Evolutionary conservation across 2,329 filamentous ascomycete genomes (phyloP).

Genomic region (Magnaporthiopsis rhizophila): DNA sequence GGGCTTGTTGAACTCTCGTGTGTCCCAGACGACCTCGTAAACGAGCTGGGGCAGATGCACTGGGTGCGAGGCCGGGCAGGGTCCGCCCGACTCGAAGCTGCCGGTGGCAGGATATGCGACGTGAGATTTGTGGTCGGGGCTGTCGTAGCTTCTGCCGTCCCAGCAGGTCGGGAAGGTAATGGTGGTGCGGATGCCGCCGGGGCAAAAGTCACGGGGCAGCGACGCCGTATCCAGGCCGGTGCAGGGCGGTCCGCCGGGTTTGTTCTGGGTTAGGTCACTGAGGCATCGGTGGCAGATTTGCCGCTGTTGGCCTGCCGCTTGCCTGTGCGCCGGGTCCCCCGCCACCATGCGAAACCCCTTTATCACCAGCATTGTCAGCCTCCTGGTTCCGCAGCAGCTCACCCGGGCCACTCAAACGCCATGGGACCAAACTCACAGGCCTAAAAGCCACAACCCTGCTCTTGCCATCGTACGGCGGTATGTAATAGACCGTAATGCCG

Average conservation of each 20-base stretch:
- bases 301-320: conserved; percentile 14
- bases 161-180: conserved; percentile 41
- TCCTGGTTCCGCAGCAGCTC: not conserved
- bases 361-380: not conserved
- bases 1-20: conserved; percentile 26
- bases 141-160: conserved; percentile 44
- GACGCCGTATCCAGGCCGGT: conserved; percentile 25
- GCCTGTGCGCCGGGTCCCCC: conserved; percentile 21
- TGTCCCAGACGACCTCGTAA: conserved; percentile 38
- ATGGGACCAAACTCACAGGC: conserved; percentile 18
- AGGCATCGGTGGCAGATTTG: conserved; percentile 21
- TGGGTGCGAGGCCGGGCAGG: conserved; percentile 33
- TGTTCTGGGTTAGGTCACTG: conserved; percentile 15
- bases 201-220: conserved; percentile 28
- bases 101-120: conserved; percentile 36
- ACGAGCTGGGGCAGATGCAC: conserved; percentile 34
- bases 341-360: conserved; percentile 31
- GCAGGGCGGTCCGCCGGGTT: conserved; percentile 17
- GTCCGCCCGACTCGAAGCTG: conserved; percentile 20
- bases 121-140: conserved; percentile 31
- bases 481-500: conserved; percentile 32
- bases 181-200: conserved; percentile 33
- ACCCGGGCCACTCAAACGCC: not conserved
- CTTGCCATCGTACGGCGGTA: conserved; percentile 28
- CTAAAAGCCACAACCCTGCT: conserved; percentile 34